These are phyloP conservation scores for Aspergillus carlsbadensis DNA, from an alignment of 495 filamentous ascomycete genomes.

Conservation along the genomic window DNA sequence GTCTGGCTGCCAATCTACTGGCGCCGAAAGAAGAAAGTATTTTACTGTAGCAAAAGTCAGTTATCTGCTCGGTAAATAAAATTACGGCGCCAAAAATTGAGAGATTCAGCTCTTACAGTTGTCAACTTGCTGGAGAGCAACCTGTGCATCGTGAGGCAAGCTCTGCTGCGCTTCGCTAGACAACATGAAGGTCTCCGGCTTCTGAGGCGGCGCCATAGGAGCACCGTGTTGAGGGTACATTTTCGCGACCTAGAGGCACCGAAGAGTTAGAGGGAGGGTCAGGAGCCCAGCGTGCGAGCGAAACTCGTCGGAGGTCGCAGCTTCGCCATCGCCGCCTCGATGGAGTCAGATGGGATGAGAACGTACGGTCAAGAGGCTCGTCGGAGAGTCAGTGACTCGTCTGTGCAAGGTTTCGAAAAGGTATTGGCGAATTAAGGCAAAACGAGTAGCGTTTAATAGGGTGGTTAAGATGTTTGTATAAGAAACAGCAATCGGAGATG, in stretches of 20 bases:
- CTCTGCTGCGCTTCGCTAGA: conserved; percentile 94
- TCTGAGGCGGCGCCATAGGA: conserved; percentile 72
- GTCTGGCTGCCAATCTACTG: conserved; percentile 95
- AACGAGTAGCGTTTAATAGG: conserved; percentile 10
- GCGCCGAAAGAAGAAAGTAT: conserved; percentile 98
- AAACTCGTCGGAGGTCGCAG: background rate
- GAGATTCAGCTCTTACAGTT: conserved; percentile 69
- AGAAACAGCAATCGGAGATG: conserved; percentile 21
- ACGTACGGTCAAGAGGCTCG: conserved; percentile 20
- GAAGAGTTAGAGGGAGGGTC: background rate
- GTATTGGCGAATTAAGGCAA: conserved; percentile 13
- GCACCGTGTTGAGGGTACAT: conserved; percentile 56
- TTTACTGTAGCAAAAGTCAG: conserved; percentile 65
- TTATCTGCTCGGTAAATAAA: background rate
- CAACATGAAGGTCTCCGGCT: conserved; percentile 98
- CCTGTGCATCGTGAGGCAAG: conserved; percentile 92
- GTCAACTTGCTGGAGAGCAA: conserved; percentile 96
- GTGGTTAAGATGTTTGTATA: conserved; percentile 5
- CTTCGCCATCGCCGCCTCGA: background rate
- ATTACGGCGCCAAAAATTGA: background rate
- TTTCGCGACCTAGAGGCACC: conserved; percentile 11
- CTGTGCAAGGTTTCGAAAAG: background rate
- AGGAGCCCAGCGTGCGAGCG: background rate
- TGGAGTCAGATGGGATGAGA: background rate
- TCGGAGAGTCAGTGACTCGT: conserved; percentile 11